phyloP scores from a whole-genome alignment of 257 asterid species.

The Petunia axillaris region DNA sequence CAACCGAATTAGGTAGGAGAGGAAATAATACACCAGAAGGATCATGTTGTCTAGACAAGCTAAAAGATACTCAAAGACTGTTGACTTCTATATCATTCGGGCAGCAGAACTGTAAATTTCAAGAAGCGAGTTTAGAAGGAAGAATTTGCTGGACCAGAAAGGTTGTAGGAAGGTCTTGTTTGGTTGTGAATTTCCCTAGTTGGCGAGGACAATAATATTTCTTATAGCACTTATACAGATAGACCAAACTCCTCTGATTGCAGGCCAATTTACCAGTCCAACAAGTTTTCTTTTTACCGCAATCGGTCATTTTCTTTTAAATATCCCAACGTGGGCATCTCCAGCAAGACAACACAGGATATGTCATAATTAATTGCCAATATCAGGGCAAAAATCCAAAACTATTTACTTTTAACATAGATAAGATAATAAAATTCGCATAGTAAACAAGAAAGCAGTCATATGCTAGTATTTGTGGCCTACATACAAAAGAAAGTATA shows the following conservation, averaged over 20 bases:
- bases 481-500: background rate
- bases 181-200: background rate
- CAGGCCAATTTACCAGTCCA: background rate
- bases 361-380: background rate
- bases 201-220: background rate
- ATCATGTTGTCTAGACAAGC: background rate
- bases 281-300: background rate
- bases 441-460: background rate
- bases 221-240: background rate
- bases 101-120: background rate
- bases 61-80: background rate
- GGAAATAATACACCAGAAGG: slow-evolving; percentile 2
- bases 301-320: background rate
- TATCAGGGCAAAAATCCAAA: background rate
- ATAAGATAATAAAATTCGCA: background rate
- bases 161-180: background rate
- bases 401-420: background rate
- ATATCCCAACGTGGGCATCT: background rate
- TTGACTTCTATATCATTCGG: slow-evolving; percentile 9
- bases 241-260: background rate
- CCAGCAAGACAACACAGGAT: background rate
- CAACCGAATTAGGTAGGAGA: background rate
- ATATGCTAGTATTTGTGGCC: background rate
- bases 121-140: background rate
- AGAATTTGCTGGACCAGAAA: background rate